Conservation (phyloP, 257 asterid genomes). For the Fraxinus pennsylvanica region DNA sequence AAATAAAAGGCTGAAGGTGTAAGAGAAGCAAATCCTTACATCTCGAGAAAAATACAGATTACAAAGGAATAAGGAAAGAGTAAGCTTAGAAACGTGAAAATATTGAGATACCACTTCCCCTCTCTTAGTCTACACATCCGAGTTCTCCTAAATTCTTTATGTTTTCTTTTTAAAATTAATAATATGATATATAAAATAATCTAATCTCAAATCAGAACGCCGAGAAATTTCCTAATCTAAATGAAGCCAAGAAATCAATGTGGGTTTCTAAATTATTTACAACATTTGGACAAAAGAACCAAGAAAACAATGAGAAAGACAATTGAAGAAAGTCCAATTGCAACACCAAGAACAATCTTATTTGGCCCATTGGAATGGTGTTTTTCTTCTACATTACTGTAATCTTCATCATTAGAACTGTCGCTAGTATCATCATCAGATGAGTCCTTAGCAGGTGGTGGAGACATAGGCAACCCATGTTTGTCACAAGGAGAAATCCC, state of each 20-base stretch:
- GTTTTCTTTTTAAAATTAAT: conserved; percentile 19
- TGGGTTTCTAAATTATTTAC: conserved; percentile 52
- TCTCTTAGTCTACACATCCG: conserved; percentile 10
- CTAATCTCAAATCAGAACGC: conserved; percentile 8
- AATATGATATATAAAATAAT: conserved; percentile 7
- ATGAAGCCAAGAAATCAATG: conserved; percentile 24
- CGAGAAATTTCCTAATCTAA: conserved; percentile 33
- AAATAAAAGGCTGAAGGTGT: conserved; percentile 30
- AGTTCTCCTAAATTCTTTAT: conserved; percentile 22
- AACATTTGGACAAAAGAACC: conserved; percentile 71
- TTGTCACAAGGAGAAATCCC: conserved; percentile 86
- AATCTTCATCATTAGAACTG: conserved; percentile 37
- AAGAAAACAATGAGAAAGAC: conserved; percentile 82
- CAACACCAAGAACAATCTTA: conserved; percentile 89
- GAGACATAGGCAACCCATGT: conserved; percentile 80
- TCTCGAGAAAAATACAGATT: conserved; percentile 26
- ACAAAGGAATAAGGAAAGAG: conserved; percentile 13
- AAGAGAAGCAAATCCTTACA: conserved; percentile 25
- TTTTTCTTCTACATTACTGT: conserved; percentile 37
- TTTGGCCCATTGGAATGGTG: conserved; percentile 68
- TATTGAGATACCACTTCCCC: neutral
- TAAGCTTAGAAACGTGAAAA: conserved; percentile 1
- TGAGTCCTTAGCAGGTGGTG: conserved; percentile 74
- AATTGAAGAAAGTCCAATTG: conserved; percentile 81
- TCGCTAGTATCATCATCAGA: conserved; percentile 44